A percentile compares a stretch with the other conserved stretches of the same genome.
Evolutionary conservation across 1,284 basidiomycete species (phyloP).

Genomic region (Trichosporon inkin): DNA sequence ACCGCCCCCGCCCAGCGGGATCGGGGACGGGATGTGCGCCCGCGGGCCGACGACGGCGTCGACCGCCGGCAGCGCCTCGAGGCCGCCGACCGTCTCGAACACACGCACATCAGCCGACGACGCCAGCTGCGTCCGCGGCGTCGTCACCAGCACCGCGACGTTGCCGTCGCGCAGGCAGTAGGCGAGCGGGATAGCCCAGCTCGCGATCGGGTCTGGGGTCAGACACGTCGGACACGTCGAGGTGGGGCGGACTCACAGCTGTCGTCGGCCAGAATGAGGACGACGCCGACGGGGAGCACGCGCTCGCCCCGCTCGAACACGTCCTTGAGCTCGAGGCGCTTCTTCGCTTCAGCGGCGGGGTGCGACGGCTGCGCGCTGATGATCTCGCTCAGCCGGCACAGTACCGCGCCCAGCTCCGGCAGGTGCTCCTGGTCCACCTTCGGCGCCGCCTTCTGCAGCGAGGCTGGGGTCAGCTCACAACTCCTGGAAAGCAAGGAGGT

Average conservation of each 20-base stretch:
- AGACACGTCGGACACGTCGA: neutral
- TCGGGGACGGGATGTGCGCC: neutral
- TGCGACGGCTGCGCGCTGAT: neutral
- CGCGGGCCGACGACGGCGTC: neutral
- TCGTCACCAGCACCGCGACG: neutral
- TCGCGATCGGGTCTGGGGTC: constrained; percentile 1
- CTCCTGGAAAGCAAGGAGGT: neutral
- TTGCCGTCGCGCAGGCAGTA: neutral
- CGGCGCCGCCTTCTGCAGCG: neutral
- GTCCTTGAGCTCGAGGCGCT: neutral
- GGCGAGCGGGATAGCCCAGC: constrained; percentile 1
- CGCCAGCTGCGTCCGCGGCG: neutral
- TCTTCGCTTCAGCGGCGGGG: neutral
- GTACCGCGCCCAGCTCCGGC: neutral
- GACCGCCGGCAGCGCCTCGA: neutral
- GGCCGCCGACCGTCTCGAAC: neutral
- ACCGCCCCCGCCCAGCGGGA: neutral
- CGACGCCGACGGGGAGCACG: neutral
- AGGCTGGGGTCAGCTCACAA: neutral
- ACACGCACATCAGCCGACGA: neutral
- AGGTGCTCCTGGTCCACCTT: neutral
- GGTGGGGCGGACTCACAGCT: neutral
- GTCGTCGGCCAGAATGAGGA: neutral
- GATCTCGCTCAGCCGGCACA: neutral
- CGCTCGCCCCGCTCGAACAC: neutral